These are phyloP conservation scores for Fusarium hostae DNA, from an alignment of 2,329 filamentous ascomycete genomes.

Conservation along the genomic window DNA sequence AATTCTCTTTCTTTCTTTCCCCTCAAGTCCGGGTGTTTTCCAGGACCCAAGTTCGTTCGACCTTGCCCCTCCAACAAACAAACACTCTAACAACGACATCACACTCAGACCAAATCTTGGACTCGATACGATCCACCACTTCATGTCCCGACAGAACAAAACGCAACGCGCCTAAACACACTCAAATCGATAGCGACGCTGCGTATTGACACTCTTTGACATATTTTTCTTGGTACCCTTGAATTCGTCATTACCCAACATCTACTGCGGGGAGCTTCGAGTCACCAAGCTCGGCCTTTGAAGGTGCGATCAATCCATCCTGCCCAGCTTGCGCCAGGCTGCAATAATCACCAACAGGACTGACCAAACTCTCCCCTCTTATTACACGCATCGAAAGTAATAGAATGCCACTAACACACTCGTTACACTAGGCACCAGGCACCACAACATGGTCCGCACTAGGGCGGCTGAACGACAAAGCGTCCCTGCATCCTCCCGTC, in stretches of 20 bases:
- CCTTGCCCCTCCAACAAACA: conserved; percentile 39
- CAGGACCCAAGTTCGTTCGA: conserved; percentile 10
- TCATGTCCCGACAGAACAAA: neutral
- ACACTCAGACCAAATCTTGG: neutral
- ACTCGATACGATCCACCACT: neutral
- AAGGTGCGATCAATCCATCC: conserved; percentile 27
- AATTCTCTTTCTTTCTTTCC: neutral
- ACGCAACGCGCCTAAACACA: neutral
- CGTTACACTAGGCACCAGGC: neutral
- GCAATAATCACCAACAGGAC: neutral
- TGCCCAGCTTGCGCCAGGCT: conserved; percentile 24
- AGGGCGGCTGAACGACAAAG: conserved; percentile 39
- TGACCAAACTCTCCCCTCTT: neutral
- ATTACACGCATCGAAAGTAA: neutral
- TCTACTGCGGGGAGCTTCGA: neutral
- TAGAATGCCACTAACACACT: conserved; percentile 14
- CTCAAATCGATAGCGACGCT: neutral
- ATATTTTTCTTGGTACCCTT: neutral
- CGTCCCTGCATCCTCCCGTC: conserved; percentile 24
- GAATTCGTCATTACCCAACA: neutral
- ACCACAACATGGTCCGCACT: conserved; percentile 45
- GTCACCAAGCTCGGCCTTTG: neutral
- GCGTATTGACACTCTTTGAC: neutral
- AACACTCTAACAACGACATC: conserved; percentile 35
- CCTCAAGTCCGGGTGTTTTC: neutral